Percentiles rank a stretch among this genome's conserved stretches.
Conservation (phyloP, 2,329 filamentous ascomycete genomes). For the Neodidymelliopsis sp. region DNA sequence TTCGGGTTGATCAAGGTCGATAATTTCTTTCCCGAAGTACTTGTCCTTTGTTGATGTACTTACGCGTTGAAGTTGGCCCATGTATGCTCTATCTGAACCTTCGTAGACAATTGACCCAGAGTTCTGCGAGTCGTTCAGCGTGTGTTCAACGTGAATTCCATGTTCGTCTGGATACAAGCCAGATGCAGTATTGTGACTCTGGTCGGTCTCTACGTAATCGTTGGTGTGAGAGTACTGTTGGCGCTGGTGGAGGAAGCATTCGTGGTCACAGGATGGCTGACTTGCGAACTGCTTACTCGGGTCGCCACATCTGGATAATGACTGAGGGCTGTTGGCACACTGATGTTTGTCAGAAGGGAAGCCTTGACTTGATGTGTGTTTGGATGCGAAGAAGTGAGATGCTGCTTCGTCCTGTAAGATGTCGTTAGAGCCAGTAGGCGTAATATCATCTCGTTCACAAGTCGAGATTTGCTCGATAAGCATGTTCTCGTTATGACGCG, state of each 20-base stretch:
- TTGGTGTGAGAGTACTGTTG: background rate
- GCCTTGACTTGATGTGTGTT: background rate
- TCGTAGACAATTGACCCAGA: background rate
- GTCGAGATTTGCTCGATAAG: conserved; percentile 39
- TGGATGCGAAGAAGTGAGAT: background rate
- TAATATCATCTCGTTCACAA: background rate
- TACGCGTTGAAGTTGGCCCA: conserved; percentile 9
- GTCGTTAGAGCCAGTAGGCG: background rate
- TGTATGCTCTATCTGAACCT: background rate
- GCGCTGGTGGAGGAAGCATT: too few relatives aligned
- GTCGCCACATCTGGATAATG: too few relatives aligned
- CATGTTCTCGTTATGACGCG: conserved; percentile 41
- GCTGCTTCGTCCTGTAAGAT: background rate
- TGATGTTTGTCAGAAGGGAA: background rate
- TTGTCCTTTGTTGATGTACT: conserved; percentile 3
- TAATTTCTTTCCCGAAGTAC: conserved; percentile 11
- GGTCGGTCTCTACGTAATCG: background rate
- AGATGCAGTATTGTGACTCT: background rate
- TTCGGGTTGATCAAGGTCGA: conserved; percentile 10
- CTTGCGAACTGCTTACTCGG: conserved; percentile 22
- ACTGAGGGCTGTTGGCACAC: background rate
- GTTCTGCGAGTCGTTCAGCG: background rate
- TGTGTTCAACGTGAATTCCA: background rate
- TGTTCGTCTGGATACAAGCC: background rate
- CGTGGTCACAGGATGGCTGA: background rate